These are phyloP conservation scores for Hippophae gyantsensis DNA, from an alignment of 306 rosid genomes.

Conservation along the genomic window DNA sequence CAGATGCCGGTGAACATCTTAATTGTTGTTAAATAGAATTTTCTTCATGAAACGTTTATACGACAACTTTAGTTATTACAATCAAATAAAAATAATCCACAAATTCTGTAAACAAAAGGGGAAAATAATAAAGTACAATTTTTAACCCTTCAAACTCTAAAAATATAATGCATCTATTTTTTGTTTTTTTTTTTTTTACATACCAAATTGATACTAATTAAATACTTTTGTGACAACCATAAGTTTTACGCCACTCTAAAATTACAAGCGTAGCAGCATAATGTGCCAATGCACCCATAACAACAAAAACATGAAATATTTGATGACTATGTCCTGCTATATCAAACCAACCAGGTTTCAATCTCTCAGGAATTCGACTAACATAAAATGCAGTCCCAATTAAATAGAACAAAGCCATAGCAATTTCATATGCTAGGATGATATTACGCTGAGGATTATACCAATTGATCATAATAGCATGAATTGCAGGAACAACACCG, in stretches of 20 bases:
- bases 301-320: conserved; percentile 74
- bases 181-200: too few species aligned
- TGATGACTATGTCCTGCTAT: conserved; percentile 94
- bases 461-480: conserved; percentile 70
- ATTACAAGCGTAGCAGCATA: conserved; percentile 66
- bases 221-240: conserved; percentile 36
- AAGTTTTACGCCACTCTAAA: conserved; percentile 63
- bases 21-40: too few species aligned
- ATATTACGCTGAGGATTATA: conserved; percentile 54
- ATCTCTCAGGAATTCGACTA: conserved; percentile 71
- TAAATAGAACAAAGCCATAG: conserved; percentile 72
- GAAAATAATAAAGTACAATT: too few species aligned
- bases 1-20: too few species aligned
- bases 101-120: too few species aligned
- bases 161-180: too few species aligned
- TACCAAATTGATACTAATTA: too few species aligned
- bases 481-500: conserved; percentile 80
- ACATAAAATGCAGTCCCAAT: conserved; percentile 67
- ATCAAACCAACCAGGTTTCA: conserved; percentile 87
- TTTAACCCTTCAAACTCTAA: too few species aligned
- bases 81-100: too few species aligned
- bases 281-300: conserved; percentile 78
- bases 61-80: too few species aligned
- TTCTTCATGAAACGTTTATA: too few species aligned
- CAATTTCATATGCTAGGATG: conserved; percentile 52